Base-by-base conservation (phyloP, 306 rosid genomes). In the Spatholobus suberectus region DNA sequence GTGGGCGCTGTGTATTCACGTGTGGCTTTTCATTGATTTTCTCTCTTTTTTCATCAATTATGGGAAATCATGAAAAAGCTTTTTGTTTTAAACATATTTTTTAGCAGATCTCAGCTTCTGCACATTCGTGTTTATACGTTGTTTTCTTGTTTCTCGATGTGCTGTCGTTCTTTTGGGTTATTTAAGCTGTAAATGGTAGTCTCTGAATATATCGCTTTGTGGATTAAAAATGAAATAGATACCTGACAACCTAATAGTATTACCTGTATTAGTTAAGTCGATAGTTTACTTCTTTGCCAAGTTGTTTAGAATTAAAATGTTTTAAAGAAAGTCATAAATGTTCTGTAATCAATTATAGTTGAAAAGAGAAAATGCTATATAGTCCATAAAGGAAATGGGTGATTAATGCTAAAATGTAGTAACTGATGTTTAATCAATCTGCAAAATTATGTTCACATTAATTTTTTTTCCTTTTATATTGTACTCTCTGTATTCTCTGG, bases 1-100 rank as follows among this genome's bases (percentile, higher is more conserved):
- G 82, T 73, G 88, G 85, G 89, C 79, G 67, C 85, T 83, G 79
- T 85, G 87, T 58, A 77, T 79, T 87, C 87, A 84, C 84, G 85
- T 74, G 95, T 91, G 91, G 90, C 93, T 88, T 88, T 84, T 86
- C 83, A 29, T 83, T 87, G 87, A 90, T 80, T 85, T 82, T 84
- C 83, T 85, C 21, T 55, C 27, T 40, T 81, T 78, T 85, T 81
- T 75, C 51, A 55, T 78, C 79, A 26, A 21, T 88, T 76, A 81
- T 83, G 73, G 78, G 82, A 88, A 87, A 80, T 86, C 85, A 83
- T 73, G 61, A 21, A 70, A 79, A 76, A 83, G 88, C 78, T 78
- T 38, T 81, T 65, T 55, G 7, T 58, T 71, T 29, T 41, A 5
- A 58, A 5, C 41, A 10, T 63, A 23, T 57, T 65, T 78, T n/a